Evolutionary conservation across 306 rosid species (phyloP).

Genomic region (Prunus fruticosa): DNA sequence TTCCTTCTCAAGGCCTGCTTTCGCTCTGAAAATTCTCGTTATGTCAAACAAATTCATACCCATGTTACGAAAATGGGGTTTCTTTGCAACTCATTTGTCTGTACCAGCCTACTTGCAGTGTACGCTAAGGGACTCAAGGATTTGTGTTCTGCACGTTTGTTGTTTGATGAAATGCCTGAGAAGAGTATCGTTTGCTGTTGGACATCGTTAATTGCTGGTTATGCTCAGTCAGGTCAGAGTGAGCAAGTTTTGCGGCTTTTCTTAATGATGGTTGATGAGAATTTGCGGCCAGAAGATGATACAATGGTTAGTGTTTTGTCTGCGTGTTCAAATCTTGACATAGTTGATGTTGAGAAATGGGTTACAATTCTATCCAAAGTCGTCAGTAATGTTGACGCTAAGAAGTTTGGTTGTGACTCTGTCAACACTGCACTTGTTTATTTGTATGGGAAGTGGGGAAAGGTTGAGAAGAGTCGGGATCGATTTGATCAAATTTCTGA

Average conservation of each 20-base stretch:
- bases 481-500: constrained; percentile 38
- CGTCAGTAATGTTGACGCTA: background rate
- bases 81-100: constrained; percentile 31
- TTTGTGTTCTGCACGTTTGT: constrained; percentile 34
- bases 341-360: constrained; percentile 47
- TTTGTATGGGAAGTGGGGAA: constrained; percentile 55
- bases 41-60: constrained; percentile 46
- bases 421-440: constrained; percentile 39
- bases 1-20: constrained; percentile 52
- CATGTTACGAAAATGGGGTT: constrained; percentile 44
- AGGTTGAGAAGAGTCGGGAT: constrained; percentile 42
- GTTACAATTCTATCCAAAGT: constrained; percentile 22
- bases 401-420: constrained; percentile 26
- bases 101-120: constrained; percentile 38
- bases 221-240: constrained; percentile 37
- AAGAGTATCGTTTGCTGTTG: constrained; percentile 36
- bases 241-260: constrained; percentile 48
- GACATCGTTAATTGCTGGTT: constrained; percentile 52
- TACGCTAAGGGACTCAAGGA: constrained; percentile 40
- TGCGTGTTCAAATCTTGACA: constrained; percentile 52
- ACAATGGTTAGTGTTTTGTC: constrained; percentile 57
- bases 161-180: constrained; percentile 64
- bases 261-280: constrained; percentile 37
- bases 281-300: constrained; percentile 44
- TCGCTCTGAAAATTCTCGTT: constrained; percentile 19